Evolutionary conservation across 306 rosid genomes (phyloP), one percentile per base, ranked within the genome.

Genomic region (Fragaria iinumae): DNA sequence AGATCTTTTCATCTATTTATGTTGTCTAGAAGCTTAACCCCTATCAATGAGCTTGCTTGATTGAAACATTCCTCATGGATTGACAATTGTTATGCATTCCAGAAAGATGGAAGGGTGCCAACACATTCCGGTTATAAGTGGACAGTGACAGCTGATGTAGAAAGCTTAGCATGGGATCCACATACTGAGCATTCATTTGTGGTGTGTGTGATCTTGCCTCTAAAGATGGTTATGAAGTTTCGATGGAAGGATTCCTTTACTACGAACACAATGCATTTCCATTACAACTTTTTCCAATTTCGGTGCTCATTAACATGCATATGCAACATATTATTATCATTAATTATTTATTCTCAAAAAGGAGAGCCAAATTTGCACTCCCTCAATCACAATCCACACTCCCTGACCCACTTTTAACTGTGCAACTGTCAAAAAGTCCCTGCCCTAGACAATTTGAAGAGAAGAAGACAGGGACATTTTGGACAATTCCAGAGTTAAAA

Each of bases 131-230:
- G 98, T 70, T 94, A 88, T 81, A 89, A 76, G 81, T 90, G 98
- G 98, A 83, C 76, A 52, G 95, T 90, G 70, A 60, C 86, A 45
- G 84, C 92, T 80, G 97, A 94, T 50, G 98, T 94, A 16, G 98
- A 94, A 86, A 84, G 90, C 91, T 88, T 94, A 86, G 97, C 93
- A 59, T 94, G 98, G 97, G 96, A 94, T 84, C 97, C 98, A 14
- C 96, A 94, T 79, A 1, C 86, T 1, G 95, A 90, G 80, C 84
- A 92, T 86, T 88, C 83, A 27, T 94, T 88, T 85, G 93, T 89
- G 98, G 98, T 94, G 75, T 44, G 75, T 44, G 96, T 81, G 69
- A 27, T 63, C 11, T 71, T 67, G 52, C 79, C 69, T 87, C 75
- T 34, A 36, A 62, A 29, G 50, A 34, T 1, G 9, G 38, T 11